Evolutionary conservation across 116 monocot genomes (phyloP).

Genomic region (Zostera marina): DNA sequence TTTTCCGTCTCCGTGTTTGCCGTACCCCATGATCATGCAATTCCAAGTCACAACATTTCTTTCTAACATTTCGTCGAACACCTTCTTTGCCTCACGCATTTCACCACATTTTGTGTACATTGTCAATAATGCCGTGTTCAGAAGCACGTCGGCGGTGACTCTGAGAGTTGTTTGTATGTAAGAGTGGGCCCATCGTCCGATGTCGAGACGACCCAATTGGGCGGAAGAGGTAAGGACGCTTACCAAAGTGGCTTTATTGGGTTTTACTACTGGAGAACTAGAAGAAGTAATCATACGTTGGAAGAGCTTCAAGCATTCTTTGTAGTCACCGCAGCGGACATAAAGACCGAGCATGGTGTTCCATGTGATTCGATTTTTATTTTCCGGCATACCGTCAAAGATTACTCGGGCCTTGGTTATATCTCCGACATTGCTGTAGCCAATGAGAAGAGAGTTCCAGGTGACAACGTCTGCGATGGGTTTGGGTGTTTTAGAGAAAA

Average conservation of each 20-base stretch:
- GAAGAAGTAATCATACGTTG: constrained; percentile 15
- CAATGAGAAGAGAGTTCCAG: constrained; percentile 56
- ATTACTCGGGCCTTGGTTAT: constrained; percentile 11
- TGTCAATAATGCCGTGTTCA: constrained; percentile 41
- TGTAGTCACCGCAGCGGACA: constrained; percentile 18
- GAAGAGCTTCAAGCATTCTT: constrained; percentile 32
- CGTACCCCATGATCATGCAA: constrained; percentile 63
- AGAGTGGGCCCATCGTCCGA: constrained; percentile 50
- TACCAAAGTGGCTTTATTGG: constrained; percentile 37
- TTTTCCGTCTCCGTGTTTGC: constrained; percentile 30
- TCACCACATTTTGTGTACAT: constrained; percentile 83
- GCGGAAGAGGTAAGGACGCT: constrained; percentile 41
- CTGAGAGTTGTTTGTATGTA: constrained; percentile 12
- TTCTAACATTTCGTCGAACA: constrained; percentile 55
- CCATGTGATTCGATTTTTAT: constrained; percentile 24
- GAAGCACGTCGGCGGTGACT: constrained; percentile 30
- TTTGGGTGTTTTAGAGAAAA: constrained; percentile 38
- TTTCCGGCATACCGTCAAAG: constrained; percentile 28
- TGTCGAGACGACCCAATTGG: constrained; percentile 23
- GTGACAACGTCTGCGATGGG: constrained; percentile 30
- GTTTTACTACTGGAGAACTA: background rate
- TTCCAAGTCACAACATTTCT: constrained; percentile 53
- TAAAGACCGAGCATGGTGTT: constrained; percentile 35
- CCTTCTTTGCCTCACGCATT: constrained; percentile 23
- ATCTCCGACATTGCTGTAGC: constrained; percentile 22